phyloP scores from a whole-genome alignment of 805 yeast genomes.

The Yarrowia sp. region DNA sequence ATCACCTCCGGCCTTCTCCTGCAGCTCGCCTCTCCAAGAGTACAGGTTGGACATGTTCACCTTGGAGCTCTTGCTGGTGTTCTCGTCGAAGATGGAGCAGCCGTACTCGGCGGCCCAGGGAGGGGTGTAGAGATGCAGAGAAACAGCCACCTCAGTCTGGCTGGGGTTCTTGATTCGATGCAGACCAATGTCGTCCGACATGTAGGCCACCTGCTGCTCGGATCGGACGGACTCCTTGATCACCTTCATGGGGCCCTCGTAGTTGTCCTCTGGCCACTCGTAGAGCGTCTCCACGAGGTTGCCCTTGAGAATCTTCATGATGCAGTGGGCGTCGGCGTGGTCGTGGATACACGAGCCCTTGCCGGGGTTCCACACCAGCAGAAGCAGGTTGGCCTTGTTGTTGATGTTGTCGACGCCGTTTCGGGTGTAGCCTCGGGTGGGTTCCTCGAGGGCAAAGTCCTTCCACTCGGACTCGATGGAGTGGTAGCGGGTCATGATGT shows the following conservation, averaged over 20 bases:
- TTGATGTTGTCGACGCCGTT: constrained; percentile 77
- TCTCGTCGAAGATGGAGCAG: constrained; percentile 46
- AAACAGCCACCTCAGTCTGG: constrained; percentile 49
- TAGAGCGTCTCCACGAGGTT: constrained; percentile 55
- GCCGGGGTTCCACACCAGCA: constrained; percentile 71
- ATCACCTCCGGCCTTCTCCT: constrained; percentile 17
- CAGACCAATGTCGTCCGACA: constrained; percentile 62
- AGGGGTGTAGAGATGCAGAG: constrained; percentile 72
- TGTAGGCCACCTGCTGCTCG: constrained; percentile 55
- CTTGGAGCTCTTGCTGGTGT: constrained; percentile 50
- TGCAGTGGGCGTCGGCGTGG: constrained; percentile 74
- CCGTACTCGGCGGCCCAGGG: constrained; percentile 63
- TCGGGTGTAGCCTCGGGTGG: constrained; percentile 51
- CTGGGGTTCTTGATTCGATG: constrained; percentile 58
- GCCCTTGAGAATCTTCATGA: constrained; percentile 67
- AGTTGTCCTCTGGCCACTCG: constrained; percentile 44
- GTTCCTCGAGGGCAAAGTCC: constrained; percentile 55
- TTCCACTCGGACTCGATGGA: constrained; percentile 57
- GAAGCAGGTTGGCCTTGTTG: constrained; percentile 62
- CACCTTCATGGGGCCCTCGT: constrained; percentile 34
- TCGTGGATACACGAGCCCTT: constrained; percentile 65
- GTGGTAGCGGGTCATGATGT: constrained; percentile 48
- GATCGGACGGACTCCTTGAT: constrained; percentile 35
- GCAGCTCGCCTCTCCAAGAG: constrained; percentile 54
- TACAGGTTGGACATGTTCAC: constrained; percentile 60